A percentile compares a stretch with the other conserved stretches of the same genome.
These are phyloP conservation scores for Venustampulla echinocandica DNA, from an alignment of 495 filamentous ascomycete species.

Conservation along the genomic window DNA sequence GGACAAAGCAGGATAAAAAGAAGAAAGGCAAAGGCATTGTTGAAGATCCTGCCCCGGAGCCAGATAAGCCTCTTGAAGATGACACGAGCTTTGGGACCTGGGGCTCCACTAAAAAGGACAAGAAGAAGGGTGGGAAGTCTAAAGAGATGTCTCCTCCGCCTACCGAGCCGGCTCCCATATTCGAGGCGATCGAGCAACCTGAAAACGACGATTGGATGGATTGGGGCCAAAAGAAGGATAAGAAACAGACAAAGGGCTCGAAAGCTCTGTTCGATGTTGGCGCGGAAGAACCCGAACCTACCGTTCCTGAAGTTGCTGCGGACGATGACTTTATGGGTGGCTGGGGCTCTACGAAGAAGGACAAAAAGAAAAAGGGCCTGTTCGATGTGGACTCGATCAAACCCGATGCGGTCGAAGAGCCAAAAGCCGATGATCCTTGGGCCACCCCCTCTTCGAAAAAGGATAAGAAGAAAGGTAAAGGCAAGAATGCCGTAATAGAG, in stretches of 20 bases:
- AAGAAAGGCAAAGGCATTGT: slow-evolving; percentile 24
- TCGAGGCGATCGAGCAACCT: slow-evolving; percentile 11
- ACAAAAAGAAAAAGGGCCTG: slow-evolving; percentile 30
- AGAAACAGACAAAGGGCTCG: slow-evolving; percentile 17
- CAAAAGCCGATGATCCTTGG: slow-evolving; percentile 35
- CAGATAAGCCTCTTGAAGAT: not conserved
- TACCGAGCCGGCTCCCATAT: slow-evolving; percentile 3
- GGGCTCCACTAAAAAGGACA: slow-evolving; percentile 26
- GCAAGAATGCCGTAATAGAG: slow-evolving; percentile 33
- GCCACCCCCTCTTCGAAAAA: slow-evolving; percentile 29
- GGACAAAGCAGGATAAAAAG: slow-evolving; percentile 30
- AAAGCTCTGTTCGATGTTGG: slow-evolving; percentile 22
- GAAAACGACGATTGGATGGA: slow-evolving; percentile 24
- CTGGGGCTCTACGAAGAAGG: slow-evolving; percentile 30
- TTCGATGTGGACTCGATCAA: slow-evolving; percentile 27
- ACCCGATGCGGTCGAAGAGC: slow-evolving; percentile 38
- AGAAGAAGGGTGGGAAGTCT: slow-evolving; percentile 14
- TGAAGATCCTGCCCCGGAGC: not conserved
- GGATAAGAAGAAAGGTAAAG: slow-evolving; percentile 32
- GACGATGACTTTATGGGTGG: slow-evolving; percentile 27
- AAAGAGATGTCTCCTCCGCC: slow-evolving; percentile 7
- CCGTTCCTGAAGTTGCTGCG: slow-evolving; percentile 23
- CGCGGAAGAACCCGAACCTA: slow-evolving; percentile 24
- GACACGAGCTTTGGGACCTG: slow-evolving; percentile 22
- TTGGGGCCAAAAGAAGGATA: slow-evolving; percentile 20